These are phyloP conservation scores for Bacidia rubella DNA, from an alignment of 495 filamentous ascomycete genomes.

Conservation along the genomic window DNA sequence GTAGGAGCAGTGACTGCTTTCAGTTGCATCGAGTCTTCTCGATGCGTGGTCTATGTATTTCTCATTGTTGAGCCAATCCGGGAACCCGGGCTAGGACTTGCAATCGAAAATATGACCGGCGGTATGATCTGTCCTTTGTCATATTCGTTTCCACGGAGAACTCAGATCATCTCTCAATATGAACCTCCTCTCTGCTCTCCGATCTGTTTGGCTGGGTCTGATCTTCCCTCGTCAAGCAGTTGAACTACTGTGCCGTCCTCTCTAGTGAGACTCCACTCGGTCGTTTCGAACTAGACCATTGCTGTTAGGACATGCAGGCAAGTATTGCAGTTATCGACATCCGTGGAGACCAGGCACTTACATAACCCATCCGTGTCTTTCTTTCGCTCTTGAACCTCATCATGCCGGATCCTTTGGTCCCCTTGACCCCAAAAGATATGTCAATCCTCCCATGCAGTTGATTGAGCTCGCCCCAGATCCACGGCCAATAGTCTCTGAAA, in stretches of 20 bases:
- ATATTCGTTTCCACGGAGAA: no score
- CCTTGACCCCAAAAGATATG: constrained; percentile 78
- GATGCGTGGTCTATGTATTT: no score
- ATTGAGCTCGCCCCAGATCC: constrained; percentile 88
- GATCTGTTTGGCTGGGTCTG: constrained; percentile 14
- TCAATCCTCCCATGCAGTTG: constrained; percentile 85
- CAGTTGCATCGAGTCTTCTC: no score
- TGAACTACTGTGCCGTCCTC: constrained; percentile 52
- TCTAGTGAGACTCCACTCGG: constrained; percentile 59
- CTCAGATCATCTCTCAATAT: background rate
- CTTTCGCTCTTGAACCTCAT: constrained; percentile 74
- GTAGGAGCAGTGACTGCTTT: no score
- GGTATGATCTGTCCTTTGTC: no score
- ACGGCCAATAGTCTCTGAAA: constrained; percentile 74
- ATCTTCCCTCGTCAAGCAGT: constrained; percentile 39
- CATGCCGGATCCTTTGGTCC: constrained; percentile 52
- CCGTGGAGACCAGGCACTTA: no score
- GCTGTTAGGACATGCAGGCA: background rate
- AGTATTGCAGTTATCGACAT: no score
- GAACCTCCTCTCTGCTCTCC: background rate
- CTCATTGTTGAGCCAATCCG: no score
- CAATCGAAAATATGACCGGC: no score
- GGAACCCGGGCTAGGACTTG: no score
- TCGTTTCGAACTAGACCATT: constrained; percentile 47
- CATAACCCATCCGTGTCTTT: constrained; percentile 55